A percentile compares a stretch with the other conserved stretches of the same genome.
phyloP scores from a whole-genome alignment of 352 stramenopile species.

The Peronospora destructor region DNA sequence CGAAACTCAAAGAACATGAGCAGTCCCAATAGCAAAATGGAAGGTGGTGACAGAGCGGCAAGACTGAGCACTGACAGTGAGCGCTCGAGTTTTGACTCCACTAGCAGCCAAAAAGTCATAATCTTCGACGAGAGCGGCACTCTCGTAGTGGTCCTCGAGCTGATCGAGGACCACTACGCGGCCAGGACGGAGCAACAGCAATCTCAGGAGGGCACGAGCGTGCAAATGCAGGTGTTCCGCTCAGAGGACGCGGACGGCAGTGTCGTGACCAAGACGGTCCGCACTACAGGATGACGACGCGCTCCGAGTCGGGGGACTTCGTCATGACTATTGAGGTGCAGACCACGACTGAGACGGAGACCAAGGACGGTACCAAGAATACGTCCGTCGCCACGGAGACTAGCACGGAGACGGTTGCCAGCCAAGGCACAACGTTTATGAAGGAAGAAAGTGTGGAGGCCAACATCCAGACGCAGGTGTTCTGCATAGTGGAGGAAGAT shows the following conservation, averaged over 20 bases:
- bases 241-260: constrained; percentile 8
- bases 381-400: constrained; percentile 10
- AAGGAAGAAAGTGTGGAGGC: neutral
- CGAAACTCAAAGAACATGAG: constrained; percentile 7
- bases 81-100: constrained; percentile 8
- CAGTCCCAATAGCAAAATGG: constrained; percentile 18
- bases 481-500: neutral
- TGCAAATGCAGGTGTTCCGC: constrained; percentile 12
- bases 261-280: constrained; percentile 9
- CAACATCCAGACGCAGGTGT: constrained; percentile 9
- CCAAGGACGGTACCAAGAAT: constrained; percentile 2
- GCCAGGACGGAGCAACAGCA: constrained; percentile 1
- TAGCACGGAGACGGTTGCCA: constrained; percentile 7
- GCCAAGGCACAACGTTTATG: neutral
- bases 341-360: constrained; percentile 10
- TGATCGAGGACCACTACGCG: constrained; percentile 14
- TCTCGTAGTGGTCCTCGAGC: constrained; percentile 3
- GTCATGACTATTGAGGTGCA: constrained; percentile 13
- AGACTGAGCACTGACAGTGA: constrained; percentile 6
- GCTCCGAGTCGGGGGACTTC: constrained; percentile 1
- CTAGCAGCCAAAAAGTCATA: constrained; percentile 18
- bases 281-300: constrained; percentile 6
- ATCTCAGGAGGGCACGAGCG: neutral
- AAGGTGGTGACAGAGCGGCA: constrained; percentile 4
- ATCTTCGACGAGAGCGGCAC: constrained; percentile 13